Conservation (phyloP, 768 basidiomycete species). For the Suillus americanus region DNA sequence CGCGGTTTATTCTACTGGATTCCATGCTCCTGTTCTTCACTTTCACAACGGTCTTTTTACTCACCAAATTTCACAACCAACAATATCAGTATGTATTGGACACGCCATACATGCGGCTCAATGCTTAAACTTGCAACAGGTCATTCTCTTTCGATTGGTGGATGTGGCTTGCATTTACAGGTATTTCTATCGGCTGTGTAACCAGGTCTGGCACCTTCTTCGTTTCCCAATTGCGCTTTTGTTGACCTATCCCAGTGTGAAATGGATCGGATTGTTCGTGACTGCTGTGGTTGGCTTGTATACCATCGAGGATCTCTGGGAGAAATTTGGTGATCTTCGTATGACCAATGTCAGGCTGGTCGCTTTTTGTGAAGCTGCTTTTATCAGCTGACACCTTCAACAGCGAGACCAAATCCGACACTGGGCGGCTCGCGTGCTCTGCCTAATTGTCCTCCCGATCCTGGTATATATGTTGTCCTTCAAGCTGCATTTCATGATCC, state of each 20-base stretch:
- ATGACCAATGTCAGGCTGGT: slow-evolving; percentile 75
- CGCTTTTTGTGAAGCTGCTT: neutral
- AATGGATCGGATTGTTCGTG: slow-evolving; percentile 94
- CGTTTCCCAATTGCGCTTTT: neutral
- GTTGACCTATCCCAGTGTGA: slow-evolving; percentile 58
- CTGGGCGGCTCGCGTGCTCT: slow-evolving; percentile 83
- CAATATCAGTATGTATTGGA: slow-evolving; percentile 74
- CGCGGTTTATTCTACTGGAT: slow-evolving; percentile 95
- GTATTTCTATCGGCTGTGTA: slow-evolving; percentile 94
- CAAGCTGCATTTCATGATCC: slow-evolving; percentile 93
- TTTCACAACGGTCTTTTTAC: slow-evolving; percentile 91
- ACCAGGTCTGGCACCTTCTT: slow-evolving; percentile 56
- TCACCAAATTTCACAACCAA: slow-evolving; percentile 97
- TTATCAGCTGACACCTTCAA: slow-evolving; percentile 9
- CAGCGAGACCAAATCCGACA: slow-evolving; percentile 88
- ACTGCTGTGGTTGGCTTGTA: slow-evolving; percentile 94
- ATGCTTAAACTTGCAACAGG: slow-evolving; percentile 38
- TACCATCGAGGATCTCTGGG: slow-evolving; percentile 97
- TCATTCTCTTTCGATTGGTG: slow-evolving; percentile 98
- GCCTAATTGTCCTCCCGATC: slow-evolving; percentile 87
- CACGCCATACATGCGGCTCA: neutral
- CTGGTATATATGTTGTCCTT: slow-evolving; percentile 92
- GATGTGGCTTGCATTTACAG: slow-evolving; percentile 91
- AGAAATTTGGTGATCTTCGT: slow-evolving; percentile 93
- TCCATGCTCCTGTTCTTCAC: slow-evolving; percentile 99